Conservation (phyloP, 148 eudicot genomes). For the Pouteria glomerata region DNA sequence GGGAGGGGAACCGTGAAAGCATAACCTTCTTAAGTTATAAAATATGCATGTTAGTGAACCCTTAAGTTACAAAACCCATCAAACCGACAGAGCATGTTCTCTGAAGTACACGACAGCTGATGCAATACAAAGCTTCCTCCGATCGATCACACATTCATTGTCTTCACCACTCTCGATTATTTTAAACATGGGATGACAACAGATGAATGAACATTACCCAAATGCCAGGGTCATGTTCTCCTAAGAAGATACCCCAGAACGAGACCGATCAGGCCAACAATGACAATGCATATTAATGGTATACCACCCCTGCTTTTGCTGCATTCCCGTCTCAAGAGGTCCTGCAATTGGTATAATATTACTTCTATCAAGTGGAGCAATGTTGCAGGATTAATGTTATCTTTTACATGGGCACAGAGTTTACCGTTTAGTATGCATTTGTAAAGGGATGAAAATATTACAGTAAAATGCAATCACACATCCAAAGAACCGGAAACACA, state of each 20-base stretch:
- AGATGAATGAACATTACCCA: not conserved
- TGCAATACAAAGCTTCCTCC: slow-evolving; percentile 4
- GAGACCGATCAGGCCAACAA: slow-evolving; percentile 59
- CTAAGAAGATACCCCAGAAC: slow-evolving; percentile 60
- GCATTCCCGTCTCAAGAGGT: slow-evolving; percentile 50
- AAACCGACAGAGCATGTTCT: slow-evolving; percentile 21
- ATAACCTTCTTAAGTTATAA: slow-evolving; percentile 5
- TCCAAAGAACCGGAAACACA: not conserved
- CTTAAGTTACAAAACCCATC: slow-evolving; percentile 16
- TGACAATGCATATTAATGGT: slow-evolving; percentile 42
- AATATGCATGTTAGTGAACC: slow-evolving; percentile 5
- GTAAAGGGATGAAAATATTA: not conserved
- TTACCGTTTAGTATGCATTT: not conserved
- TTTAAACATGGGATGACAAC: slow-evolving; percentile 6
- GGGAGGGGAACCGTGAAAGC: no score
- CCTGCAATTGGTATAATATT: slow-evolving; percentile 32
- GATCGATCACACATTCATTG: slow-evolving; percentile 11
- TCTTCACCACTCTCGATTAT: slow-evolving; percentile 6
- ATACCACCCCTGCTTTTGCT: slow-evolving; percentile 43
- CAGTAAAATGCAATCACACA: not conserved
- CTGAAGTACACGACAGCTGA: slow-evolving; percentile 17
- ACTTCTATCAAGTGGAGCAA: not conserved
- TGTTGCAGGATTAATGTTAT: not conserved
- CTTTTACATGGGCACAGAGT: not conserved
- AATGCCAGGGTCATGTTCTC: slow-evolving; percentile 27